A percentile compares a stretch with the other conserved stretches of the same genome.
These are phyloP conservation scores for Pouteria glomerata DNA, from an alignment of 148 eudicot genomes.

Conservation along the genomic window DNA sequence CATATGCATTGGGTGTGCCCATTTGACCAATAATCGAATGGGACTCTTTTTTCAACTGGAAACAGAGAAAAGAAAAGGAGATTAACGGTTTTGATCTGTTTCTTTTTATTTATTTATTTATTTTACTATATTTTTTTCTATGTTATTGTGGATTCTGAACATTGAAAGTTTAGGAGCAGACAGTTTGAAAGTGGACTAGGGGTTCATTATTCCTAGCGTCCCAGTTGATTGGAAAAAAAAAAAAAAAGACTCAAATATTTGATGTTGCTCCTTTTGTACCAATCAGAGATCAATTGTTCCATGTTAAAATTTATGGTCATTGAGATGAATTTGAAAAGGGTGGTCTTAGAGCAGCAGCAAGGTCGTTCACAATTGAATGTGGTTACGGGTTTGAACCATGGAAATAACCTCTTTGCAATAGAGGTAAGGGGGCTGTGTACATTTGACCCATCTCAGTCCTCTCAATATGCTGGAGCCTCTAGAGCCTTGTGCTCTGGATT, in stretches of 20 bases:
- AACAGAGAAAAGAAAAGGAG: background rate
- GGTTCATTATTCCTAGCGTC: background rate
- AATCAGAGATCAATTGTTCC: background rate
- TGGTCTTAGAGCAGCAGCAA: no score
- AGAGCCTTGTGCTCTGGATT: no score
- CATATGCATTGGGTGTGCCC: background rate
- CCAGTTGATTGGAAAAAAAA: background rate
- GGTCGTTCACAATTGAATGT: no score
- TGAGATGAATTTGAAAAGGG: background rate
- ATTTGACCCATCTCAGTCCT: no score
- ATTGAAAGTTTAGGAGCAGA: no score
- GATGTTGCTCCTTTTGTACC: background rate
- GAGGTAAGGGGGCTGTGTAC: no score
- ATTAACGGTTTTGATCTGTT: no score
- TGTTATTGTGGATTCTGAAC: background rate
- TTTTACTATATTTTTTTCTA: background rate
- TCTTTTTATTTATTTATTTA: no score
- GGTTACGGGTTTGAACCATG: no score
- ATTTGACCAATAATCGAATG: background rate
- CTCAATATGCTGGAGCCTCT: no score
- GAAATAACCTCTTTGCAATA: no score
- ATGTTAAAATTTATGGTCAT: background rate
- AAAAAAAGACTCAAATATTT: background rate
- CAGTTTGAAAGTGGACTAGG: background rate
- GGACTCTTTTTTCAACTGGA: background rate